Evolutionary conservation across 441 rosid species (phyloP).

Genomic region (Euphorbia celastroides): DNA sequence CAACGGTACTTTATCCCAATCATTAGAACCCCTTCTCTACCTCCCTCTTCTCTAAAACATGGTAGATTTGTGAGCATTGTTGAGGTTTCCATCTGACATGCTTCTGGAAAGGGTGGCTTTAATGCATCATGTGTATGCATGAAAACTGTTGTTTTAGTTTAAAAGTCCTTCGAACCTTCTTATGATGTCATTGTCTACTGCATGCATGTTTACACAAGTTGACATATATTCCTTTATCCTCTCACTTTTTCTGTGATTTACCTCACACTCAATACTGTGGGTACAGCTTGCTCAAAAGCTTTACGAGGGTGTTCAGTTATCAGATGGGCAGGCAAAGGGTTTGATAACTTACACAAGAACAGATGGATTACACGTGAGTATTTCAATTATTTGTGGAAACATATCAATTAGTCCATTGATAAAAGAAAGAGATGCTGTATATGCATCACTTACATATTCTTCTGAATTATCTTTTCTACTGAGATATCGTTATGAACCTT

Average conservation of each 20-base stretch:
- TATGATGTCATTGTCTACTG: not conserved
- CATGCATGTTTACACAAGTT: not conserved
- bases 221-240: not conserved
- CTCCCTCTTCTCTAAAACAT: not conserved
- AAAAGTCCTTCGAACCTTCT: not conserved
- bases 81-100: not conserved
- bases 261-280: slow-evolving; percentile 19
- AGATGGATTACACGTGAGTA: slow-evolving; percentile 92
- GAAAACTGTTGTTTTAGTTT: not conserved
- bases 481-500: not conserved
- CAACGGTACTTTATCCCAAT: not conserved
- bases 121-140: not conserved
- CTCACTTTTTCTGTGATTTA: not conserved
- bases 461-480: slow-evolving; percentile 21
- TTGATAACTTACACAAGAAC: slow-evolving; percentile 94
- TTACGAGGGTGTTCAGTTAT: slow-evolving; percentile 81
- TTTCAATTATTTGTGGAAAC: too few relatives aligned
- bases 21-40: not conserved
- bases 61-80: not conserved
- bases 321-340: slow-evolving; percentile 72
- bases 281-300: slow-evolving; percentile 95
- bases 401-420: too few relatives aligned
- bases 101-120: not conserved
- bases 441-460: too few relatives aligned
- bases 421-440: too few relatives aligned